Base-by-base conservation (phyloP, 1,139 yeast species). In the Tardiomyces depauwii region DNA sequence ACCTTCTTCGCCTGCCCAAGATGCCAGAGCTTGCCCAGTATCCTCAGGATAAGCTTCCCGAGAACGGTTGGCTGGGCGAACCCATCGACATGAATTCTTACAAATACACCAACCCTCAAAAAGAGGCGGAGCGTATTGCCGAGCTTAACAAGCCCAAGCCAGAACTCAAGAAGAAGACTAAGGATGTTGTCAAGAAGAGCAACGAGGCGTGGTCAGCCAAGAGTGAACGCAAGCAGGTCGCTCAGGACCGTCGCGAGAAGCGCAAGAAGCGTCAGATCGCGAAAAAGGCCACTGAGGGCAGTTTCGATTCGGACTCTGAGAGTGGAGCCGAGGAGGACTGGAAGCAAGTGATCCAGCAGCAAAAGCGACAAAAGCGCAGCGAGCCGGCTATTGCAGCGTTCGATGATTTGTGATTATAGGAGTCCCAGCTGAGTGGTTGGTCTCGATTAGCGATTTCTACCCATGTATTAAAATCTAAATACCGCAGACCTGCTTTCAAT, bases 181-280 rank as follows among this genome's bases (percentile, higher is more conserved):
- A 45, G 47, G 45, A 43, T 25, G 51, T 44, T 10, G 53, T 48
- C 38, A 44, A 38, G 47, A 42, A 71, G 73, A 48, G 66, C 41
- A 73, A 73, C 72, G 78, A 76, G 50, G 77, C 96, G 0, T 89
- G 96, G 96, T 84, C 95, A 3, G 74, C 74, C 33, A 83, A 84
- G 57, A 60, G 66, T 0, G 82, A 77, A 33, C 70, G 76, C 6
- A 85, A 82, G 56, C 89, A 82, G 49, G 62, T 70, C 1, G 83
- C 78, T 51, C 73, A 71, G 21, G 81, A 75, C 47, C 73, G 94
- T 53, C 75, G 78, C 49, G 81, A 62, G 59, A 81, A 72, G 76
- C 77, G 64, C 58, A 80, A 53, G 74, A 79, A 61, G 68, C 85
- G 61, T 77, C 82, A 62, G 77, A 60, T 75, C 68, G 59, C 77